Evolutionary conservation across 2,329 filamentous ascomycete species (phyloP).

Genomic region (Apiospora koreana): DNA sequence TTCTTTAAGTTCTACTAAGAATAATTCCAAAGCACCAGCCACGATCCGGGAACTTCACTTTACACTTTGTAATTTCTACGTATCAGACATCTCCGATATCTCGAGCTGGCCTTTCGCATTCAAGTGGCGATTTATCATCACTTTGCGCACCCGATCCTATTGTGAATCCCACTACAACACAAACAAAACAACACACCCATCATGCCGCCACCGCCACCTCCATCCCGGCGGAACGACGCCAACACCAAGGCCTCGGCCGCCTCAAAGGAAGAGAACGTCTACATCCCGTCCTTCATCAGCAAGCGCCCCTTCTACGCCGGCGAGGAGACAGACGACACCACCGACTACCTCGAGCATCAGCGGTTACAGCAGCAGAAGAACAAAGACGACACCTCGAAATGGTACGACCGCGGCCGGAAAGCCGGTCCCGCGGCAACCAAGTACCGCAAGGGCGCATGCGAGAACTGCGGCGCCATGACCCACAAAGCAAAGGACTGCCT

Average conservation of each 20-base stretch:
- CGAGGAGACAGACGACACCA: conserved; percentile 71
- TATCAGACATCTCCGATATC: not conserved
- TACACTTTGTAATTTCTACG: not conserved
- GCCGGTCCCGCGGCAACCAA: conserved; percentile 88
- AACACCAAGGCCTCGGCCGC: conserved; percentile 38
- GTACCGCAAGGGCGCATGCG: conserved; percentile 95
- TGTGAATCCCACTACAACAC: not conserved
- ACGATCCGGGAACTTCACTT: conserved; percentile 1
- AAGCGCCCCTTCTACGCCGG: conserved; percentile 95
- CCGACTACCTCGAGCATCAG: conserved; percentile 96
- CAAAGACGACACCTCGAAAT: conserved; percentile 70
- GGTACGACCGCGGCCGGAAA: conserved; percentile 91
- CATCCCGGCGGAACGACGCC: conserved; percentile 32
- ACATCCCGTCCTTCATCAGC: conserved; percentile 97
- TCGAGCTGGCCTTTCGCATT: not conserved
- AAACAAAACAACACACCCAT: not conserved
- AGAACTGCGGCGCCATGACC: conserved; percentile 97
- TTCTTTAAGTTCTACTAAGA: not conserved
- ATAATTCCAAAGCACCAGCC: not conserved
- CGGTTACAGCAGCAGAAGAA: conserved; percentile 69
- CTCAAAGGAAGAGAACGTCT: conserved; percentile 92
- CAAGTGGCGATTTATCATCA: not conserved
- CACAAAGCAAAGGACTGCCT: conserved; percentile 96
- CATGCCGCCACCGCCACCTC: conserved; percentile 44
- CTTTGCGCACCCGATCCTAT: not conserved